Base-by-base conservation (phyloP, 148 eudicot species). In the Rhododendron henanense region DNA sequence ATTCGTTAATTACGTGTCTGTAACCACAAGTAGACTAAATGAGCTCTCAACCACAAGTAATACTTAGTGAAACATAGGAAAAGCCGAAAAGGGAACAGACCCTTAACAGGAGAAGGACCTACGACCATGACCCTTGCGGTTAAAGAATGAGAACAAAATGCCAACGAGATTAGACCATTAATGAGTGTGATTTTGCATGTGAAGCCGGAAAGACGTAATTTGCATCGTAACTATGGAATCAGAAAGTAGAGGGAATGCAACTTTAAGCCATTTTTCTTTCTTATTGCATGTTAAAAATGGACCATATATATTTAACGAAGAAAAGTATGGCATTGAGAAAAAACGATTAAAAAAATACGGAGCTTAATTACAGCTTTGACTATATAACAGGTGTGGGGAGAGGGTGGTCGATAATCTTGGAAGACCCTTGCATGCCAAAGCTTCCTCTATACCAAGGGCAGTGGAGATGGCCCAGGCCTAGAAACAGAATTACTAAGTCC, bases 1-100 rank as follows among this genome's bases (percentile, higher is more conserved):
- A 81, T 69, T 85, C 90, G 83, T 89, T 82, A 10, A 90, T 83
- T 83, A 90, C 53, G 44, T 84, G 77, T 88, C 94, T 90, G 90
- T 21, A 86, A 81, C 19, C 78, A 82, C 48, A 79, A 55, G 79
- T 19, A 78, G 82, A 83, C 19, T 13, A 67, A 57, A 48, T 87
- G 61, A 87, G 85, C 81, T 86, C 41, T 82, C 73, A 78, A 77
- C 23, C 14, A 19, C 63, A 83, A 59, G 45, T 2, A 35, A 73
- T 50, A 50, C 39, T 18, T 35, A 35, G 69, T 19, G 33, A 74
- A 84, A 45, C 77, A 21, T 5, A 10, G 19, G 25, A 53, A 75
- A 23, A 11, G 0, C 18, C 61, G 21, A 15, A 55, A 55, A 16
- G 21, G n/a, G 75, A 31, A 51, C 8, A 73, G 63, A 28, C 59